Evolutionary conservation across 2,329 filamentous ascomycete genomes (phyloP).

Genomic region (Pseudofabraea citricarpa): DNA sequence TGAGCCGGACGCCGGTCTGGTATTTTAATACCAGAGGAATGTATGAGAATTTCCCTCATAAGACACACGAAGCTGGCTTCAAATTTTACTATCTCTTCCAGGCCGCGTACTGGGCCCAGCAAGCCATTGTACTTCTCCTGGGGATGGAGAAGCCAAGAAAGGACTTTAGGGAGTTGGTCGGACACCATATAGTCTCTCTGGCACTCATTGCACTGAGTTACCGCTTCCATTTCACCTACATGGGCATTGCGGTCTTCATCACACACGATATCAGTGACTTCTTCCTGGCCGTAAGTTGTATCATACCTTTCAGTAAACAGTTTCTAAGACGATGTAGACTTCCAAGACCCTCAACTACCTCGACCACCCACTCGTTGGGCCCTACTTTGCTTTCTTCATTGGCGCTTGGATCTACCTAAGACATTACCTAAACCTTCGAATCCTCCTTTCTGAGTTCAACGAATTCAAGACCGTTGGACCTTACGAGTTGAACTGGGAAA

Average conservation of each 20-base stretch:
- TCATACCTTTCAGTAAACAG: not conserved
- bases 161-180: constrained; percentile 90
- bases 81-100: constrained; percentile 97
- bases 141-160: constrained; percentile 91
- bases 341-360: constrained; percentile 92
- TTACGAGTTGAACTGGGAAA: constrained; percentile 72
- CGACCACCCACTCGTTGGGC: constrained; percentile 70
- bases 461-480: constrained; percentile 72
- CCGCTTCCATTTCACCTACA: constrained; percentile 94
- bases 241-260: constrained; percentile 88
- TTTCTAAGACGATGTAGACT: constrained; percentile 60
- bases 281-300: constrained; percentile 74
- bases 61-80: constrained; percentile 72
- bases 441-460: constrained; percentile 70
- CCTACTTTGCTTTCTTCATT: constrained; percentile 83
- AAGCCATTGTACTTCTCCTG: constrained; percentile 80
- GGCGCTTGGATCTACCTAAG: constrained; percentile 83
- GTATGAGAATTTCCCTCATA: constrained; percentile 86
- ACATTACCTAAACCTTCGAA: constrained; percentile 76
- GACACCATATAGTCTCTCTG: constrained; percentile 86
- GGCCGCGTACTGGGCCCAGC: constrained; percentile 93
- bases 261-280: constrained; percentile 95
- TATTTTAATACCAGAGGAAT: constrained; percentile 90
- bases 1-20: constrained; percentile 88
- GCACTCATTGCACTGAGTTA: constrained; percentile 82